phyloP scores from a whole-genome alignment of 805 yeast species.

The Starmerella bacillaris region DNA sequence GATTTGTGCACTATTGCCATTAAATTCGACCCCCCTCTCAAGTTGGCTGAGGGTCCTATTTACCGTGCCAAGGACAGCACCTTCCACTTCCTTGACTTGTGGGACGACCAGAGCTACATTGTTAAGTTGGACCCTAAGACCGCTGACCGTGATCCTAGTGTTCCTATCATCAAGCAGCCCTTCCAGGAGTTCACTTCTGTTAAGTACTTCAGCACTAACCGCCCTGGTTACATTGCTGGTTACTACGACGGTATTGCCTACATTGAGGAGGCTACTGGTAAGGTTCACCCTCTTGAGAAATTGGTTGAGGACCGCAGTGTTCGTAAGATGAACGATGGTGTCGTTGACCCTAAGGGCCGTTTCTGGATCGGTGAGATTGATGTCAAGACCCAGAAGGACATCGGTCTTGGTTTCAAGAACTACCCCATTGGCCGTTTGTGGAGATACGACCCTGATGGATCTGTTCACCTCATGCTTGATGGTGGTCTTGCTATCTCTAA shows the following conservation, averaged over 20 bases:
- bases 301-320: constrained; percentile 21
- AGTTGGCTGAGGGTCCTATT: constrained; percentile 24
- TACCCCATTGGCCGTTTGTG: constrained; percentile 23
- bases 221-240: constrained; percentile 22
- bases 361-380: constrained; percentile 37
- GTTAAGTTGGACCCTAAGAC: constrained; percentile 17
- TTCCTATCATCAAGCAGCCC: constrained; percentile 13
- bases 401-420: constrained; percentile 18
- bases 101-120: constrained; percentile 20
- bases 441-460: constrained; percentile 24
- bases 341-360: constrained; percentile 55
- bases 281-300: constrained; percentile 20
- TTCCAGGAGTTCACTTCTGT: constrained; percentile 20
- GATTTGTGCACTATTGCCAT: neutral
- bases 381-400: constrained; percentile 14
- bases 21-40: constrained; percentile 17
- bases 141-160: constrained; percentile 14
- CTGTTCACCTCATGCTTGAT: constrained; percentile 17
- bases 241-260: constrained; percentile 23
- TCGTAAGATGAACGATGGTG: constrained; percentile 60
- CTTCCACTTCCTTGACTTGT: constrained; percentile 23
- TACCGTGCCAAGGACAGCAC: constrained; percentile 22
- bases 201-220: constrained; percentile 20
- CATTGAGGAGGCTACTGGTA: constrained; percentile 23
- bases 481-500: constrained; percentile 29